Base-by-base conservation (phyloP, 768 basidiomycete genomes). In the Melanogaster broomeanus region DNA sequence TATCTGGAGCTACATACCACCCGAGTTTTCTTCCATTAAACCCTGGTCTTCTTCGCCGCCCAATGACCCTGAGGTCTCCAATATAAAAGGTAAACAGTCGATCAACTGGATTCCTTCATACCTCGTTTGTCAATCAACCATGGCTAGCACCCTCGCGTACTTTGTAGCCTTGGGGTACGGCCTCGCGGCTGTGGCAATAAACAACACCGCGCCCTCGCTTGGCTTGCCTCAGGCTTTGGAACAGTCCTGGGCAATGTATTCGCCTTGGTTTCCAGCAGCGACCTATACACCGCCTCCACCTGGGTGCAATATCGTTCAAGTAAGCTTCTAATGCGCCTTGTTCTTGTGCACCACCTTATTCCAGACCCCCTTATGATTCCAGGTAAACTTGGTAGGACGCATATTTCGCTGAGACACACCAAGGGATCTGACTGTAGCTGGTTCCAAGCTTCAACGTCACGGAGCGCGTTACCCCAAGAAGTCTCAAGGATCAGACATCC, bases 381-480 rank as follows among this genome's bases (percentile, higher is more conserved):
- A 46, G 45, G 45, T 46, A 18, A 35, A 46, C 45, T 46, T 46
- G 45, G 45, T 46, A 22, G 4, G 31, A 6, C 18, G 2, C 12
- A n/a, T 19, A n/a, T 18, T 13, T 34, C 28, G 11, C 13, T 34
- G 18, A 5, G 31, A n/a, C 19, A 6, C 12, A 25, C n/a, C n/a
- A n/a, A n/a, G n/a, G n/a, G 10, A 22, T 13, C 5, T 45, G 18
- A 7, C 13, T 46, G 35, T 34, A 18, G 24, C 18, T 15, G 4
- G 6, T 6, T 6, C 35, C 19, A 25, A 88, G 86, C 69, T 91
- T 5, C 84, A 88, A 66, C 74, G 89, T 4, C 88, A 91, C 63
- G 88, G 87, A 4, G 83, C 87, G 0, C 80, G 89, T 24, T 89
- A 74, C 59, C 89, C 89, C 0, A 90, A 87, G 0, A 61, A 68